Conservation (phyloP, 2,329 filamentous ascomycete genomes). For the Hymenoscyphus scutula region DNA sequence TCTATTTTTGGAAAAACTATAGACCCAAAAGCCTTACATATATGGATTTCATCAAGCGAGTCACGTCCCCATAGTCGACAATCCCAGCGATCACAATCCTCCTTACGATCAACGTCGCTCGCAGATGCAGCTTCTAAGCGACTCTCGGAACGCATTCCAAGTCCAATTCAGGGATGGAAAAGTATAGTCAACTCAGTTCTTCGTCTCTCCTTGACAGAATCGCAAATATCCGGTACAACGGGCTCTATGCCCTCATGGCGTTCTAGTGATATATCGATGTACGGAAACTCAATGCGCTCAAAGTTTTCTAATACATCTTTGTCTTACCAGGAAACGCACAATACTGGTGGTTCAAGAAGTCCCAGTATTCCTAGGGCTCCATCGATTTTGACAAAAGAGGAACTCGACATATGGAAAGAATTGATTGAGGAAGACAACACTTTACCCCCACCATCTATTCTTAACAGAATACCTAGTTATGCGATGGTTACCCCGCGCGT, state of each 20-base stretch:
- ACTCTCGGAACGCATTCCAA: neutral
- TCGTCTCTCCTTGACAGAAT: neutral
- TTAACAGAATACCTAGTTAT: neutral
- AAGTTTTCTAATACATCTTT: neutral
- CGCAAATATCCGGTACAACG: neutral
- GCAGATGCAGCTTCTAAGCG: neutral
- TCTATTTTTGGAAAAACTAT: neutral
- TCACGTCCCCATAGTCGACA: neutral
- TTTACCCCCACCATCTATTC: neutral
- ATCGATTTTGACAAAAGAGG: neutral
- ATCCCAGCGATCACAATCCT: neutral
- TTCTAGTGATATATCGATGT: neutral
- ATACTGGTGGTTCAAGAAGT: neutral
- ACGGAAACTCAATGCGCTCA: neutral
- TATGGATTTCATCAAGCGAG: neutral
- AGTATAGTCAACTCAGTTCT: neutral
- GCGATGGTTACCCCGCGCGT: neutral
- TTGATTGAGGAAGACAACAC: neutral
- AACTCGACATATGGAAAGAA: neutral
- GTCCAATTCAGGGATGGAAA: neutral
- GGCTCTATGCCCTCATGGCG: neutral
- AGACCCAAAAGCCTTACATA: neutral
- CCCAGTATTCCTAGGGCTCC: neutral
- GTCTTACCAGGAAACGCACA: neutral
- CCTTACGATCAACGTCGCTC: neutral